Evolutionary conservation across 2,329 filamentous ascomycete genomes (phyloP), one percentile per base, ranked within the genome.

Genomic region (Nothopassalora personata): DNA sequence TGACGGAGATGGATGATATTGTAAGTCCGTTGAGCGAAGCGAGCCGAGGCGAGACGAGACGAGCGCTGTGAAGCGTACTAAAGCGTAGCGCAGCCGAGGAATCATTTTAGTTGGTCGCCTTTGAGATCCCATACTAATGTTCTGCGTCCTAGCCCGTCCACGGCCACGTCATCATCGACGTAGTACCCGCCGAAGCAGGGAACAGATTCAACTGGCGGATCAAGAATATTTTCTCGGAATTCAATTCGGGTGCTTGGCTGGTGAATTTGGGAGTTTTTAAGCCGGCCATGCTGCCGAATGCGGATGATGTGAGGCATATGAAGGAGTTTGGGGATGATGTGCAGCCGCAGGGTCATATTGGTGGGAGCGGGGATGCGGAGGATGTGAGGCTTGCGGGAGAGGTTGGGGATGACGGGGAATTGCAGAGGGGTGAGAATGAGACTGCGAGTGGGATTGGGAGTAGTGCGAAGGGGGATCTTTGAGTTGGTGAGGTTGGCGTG

Each of bases 201-300:
- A 65, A 65, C 54, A 46, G 46, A 36, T 62, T 52, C 52, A 66
- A 66, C 50, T 67, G 62, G 62, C 59, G 64, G 31, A 63, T 67
- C 18, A 63, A 57, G 18, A 50, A 58, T 11, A 62, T 71, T 46
- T 70, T 68, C 62, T 70, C 68, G 4, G 69, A 71, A 59, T 70
- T 72, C 65, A 71, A 72, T 61, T 66, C 62, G 52, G 70, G 68
- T 39, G 67, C 65, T n/a, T 71, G 70, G 70, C 62, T 72, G 48
- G 66, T 68, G 45, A 63, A 70, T 56, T 51, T 69, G 39, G 66
- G 63, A 10, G 62, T 64, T 28, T 69, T 68, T 61, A 62, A 60
- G 51, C 60, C 67, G n/a, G 54, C 43, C 1, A 54, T 55, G 15
- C 43, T 57, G 27, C 33, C 51, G 8, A 56, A 60, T 23, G 59